Evolutionary conservation across 805 yeast species (phyloP).

Genomic region (Pichia rugopelliculosa): DNA sequence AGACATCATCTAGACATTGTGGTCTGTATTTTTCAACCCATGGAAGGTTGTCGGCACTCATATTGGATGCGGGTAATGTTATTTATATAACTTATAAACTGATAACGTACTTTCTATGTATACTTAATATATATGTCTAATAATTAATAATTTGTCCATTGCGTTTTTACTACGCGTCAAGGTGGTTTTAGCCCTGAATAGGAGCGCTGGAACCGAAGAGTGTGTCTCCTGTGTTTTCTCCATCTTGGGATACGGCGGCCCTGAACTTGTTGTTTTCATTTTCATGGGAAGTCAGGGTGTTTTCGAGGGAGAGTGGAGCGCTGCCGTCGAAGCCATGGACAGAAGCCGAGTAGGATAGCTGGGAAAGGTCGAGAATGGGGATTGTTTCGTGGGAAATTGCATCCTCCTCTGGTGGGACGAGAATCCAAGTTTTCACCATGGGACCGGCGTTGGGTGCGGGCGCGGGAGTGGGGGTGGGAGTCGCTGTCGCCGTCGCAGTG

Average conservation of each 20-base stretch:
- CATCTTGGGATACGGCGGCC: neutral
- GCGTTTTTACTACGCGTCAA: neutral
- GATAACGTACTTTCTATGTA: no score
- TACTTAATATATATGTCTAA: no score
- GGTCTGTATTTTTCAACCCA: constrained; percentile 98
- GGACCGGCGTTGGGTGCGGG: neutral
- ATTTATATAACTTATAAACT: no score
- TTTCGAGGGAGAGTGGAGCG: neutral
- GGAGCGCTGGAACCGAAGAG: constrained; percentile 8
- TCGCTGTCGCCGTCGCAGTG: neutral
- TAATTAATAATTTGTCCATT: no score
- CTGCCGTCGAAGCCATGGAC: neutral
- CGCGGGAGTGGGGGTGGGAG: neutral
- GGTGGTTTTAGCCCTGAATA: neutral
- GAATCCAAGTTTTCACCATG: neutral
- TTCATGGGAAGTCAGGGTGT: neutral
- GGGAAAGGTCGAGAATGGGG: neutral
- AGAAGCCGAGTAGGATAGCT: neutral
- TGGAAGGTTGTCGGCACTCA: constrained; percentile 45
- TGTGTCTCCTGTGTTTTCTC: neutral
- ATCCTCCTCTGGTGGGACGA: neutral
- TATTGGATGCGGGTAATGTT: no score
- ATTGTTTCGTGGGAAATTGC: neutral
- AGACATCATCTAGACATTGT: constrained; percentile 68
- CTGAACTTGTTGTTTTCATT: neutral